Percentiles rank a stretch among this genome's conserved stretches.
Evolutionary conservation across 1,284 basidiomycete species (phyloP).

Genomic region (Mycocalia duriaeana): DNA sequence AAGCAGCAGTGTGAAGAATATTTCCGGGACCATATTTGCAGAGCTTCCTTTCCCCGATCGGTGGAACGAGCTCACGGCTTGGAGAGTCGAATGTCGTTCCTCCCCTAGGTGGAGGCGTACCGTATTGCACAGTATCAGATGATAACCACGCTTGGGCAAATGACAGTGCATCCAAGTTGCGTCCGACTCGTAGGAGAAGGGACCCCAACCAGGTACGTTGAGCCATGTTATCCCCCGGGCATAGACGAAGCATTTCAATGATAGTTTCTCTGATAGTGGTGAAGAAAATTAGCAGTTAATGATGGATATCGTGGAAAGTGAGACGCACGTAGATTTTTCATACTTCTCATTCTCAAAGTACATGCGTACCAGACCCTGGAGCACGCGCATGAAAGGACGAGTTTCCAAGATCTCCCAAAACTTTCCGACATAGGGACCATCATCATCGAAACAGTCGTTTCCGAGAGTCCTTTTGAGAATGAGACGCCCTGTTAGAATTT

Average conservation of each 20-base stretch:
- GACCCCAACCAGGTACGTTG: constrained; percentile 23
- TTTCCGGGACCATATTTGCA: constrained; percentile 11
- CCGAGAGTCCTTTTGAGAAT: constrained; percentile 25
- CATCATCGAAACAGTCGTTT: constrained; percentile 33
- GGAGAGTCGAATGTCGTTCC: constrained; percentile 21
- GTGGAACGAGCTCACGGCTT: constrained; percentile 12
- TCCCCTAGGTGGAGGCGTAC: constrained; percentile 10
- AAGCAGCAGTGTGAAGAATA: constrained; percentile 32
- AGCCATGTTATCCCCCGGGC: constrained; percentile 23
- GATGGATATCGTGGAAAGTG: background rate
- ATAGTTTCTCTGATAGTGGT: constrained; percentile 25
- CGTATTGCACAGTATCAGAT: constrained; percentile 10
- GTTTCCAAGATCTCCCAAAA: constrained; percentile 37
- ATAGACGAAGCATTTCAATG: constrained; percentile 31
- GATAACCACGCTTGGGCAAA: constrained; percentile 40
- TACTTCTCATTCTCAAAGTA: constrained; percentile 29
- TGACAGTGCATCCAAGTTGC: constrained; percentile 24
- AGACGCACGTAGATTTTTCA: constrained; percentile 31
- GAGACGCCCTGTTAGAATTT: constrained; percentile 21
- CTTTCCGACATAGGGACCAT: constrained; percentile 24
- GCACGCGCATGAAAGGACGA: constrained; percentile 40
- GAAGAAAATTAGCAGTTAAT: constrained; percentile 19
- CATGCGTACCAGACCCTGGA: constrained; percentile 31
- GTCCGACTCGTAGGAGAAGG: constrained; percentile 19
- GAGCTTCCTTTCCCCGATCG: constrained; percentile 10